These are phyloP conservation scores for Coprinopsis cinerea DNA, from an alignment of 768 basidiomycete genomes.

Conservation along the genomic window DNA sequence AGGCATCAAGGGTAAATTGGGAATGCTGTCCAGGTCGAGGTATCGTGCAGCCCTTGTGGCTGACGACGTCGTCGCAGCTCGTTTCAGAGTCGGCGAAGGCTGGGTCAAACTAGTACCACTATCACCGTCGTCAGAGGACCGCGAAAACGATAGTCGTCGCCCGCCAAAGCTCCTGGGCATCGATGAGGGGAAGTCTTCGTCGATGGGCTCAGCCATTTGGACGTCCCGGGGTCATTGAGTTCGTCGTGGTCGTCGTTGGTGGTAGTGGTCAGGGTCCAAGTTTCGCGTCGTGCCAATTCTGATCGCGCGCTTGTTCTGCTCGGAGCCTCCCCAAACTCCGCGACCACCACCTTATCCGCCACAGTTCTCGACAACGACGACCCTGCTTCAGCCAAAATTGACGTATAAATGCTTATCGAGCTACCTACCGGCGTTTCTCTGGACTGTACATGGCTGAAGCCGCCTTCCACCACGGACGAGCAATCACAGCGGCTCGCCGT, in stretches of 20 bases:
- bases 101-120: background rate
- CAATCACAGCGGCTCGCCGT: conserved; percentile 45
- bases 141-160: background rate
- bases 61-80: conserved; percentile 2
- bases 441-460: conserved; percentile 20
- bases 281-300: too few species aligned
- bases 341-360: too few species aligned
- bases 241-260: background rate
- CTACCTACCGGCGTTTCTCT: conserved; percentile 27
- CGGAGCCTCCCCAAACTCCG: too few species aligned
- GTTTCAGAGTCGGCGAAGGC: background rate
- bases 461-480: background rate
- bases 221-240: background rate
- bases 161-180: background rate
- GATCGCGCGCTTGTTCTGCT: too few species aligned
- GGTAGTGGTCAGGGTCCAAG: too few species aligned
- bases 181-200: background rate
- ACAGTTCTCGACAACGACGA: background rate
- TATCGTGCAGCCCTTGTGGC: background rate
- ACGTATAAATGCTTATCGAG: background rate
- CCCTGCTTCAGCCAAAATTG: background rate
- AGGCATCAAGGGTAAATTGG: background rate
- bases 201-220: background rate
- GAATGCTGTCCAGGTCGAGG: background rate
- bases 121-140: background rate